These are phyloP conservation scores for Aspergillus asperescens DNA, from an alignment of 495 filamentous ascomycete species.

Conservation along the genomic window DNA sequence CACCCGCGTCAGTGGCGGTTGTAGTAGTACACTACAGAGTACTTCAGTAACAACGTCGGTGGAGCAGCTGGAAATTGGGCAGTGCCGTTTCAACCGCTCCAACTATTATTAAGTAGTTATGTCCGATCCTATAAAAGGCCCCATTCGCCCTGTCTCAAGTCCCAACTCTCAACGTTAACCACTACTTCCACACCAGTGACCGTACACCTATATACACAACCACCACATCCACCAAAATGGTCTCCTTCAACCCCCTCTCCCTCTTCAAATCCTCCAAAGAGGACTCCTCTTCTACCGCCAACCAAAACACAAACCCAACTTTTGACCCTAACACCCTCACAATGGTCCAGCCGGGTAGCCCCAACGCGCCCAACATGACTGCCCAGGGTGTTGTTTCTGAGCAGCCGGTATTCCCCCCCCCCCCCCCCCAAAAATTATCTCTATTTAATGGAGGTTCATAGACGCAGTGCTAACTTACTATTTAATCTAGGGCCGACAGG, in stretches of 20 bases:
- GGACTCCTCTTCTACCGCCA: conserved; percentile 16
- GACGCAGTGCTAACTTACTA: not conserved
- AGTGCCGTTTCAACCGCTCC: too few relatives aligned
- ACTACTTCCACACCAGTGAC: not conserved
- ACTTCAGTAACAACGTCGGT: too few relatives aligned
- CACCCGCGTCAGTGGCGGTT: too few relatives aligned
- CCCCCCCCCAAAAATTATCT: too few relatives aligned
- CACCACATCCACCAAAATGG: conserved; percentile 26
- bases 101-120: too few relatives aligned
- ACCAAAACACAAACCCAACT: conserved; percentile 17
- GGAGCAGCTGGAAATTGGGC: too few relatives aligned
- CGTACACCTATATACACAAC: not conserved
- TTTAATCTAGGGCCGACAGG: conserved; percentile 27
- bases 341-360: conserved; percentile 37
- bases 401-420: too few relatives aligned
- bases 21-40: too few relatives aligned
- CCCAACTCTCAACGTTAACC: too few relatives aligned
- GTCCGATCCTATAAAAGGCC: too few relatives aligned
- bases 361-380: conserved; percentile 19
- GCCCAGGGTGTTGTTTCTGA: conserved; percentile 25
- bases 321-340: conserved; percentile 32
- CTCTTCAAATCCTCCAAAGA: conserved; percentile 37
- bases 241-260: conserved; percentile 31
- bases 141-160: too few relatives aligned
- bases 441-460: too few relatives aligned